Evolutionary conservation across 2,329 filamentous ascomycete species (phyloP), one percentile per base, ranked within the genome.

Genomic region (Blastomyces parvus): DNA sequence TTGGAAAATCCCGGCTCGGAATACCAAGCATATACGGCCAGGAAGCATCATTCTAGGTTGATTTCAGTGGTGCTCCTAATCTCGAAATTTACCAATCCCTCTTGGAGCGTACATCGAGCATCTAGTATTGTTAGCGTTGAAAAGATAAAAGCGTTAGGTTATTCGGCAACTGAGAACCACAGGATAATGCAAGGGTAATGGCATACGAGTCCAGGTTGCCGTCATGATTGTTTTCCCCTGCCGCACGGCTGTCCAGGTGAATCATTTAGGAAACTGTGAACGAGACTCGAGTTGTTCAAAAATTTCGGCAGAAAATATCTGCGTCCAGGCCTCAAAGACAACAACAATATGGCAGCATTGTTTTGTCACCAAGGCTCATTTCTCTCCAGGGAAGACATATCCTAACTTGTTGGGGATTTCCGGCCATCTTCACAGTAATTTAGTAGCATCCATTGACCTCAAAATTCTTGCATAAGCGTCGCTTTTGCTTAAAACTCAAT

Each of bases 1-100:
- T 59, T 59, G 40, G 13, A 46, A 33, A 33, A 38, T 38, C 19
- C 56, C 25, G 36, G 36, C 40, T 59, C n/a, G 56, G 56, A 58
- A 44, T 59, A 33, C 36, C 56, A 59, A 22, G 38, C 14, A 25
- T 44, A 17, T 38, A 59, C 13, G 14, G 56, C 38, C 19, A 48
- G 3, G 38, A 33, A 46, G 13, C 40, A 33, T 6, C 42, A 59
- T n/a, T 22, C 2, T 30, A 19, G 1, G 33, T 27, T 1, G 38
- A 38, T 27, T 27, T 42, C 25, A n/a, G n/a, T 22, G 36, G n/a
- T 17, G 14, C 56, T 36, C n/a, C 30, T 44, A 44, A 44, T 5
- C 40, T 3, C 30, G 30, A 27, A 19, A 14, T 25, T 30, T n/a
- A 58, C 19, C 19, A n/a, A 30, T n/a, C 40, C 56, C 19, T 44